Conservation (phyloP, 2,329 filamentous ascomycete species). For the Davidsoniella eucalypti region DNA sequence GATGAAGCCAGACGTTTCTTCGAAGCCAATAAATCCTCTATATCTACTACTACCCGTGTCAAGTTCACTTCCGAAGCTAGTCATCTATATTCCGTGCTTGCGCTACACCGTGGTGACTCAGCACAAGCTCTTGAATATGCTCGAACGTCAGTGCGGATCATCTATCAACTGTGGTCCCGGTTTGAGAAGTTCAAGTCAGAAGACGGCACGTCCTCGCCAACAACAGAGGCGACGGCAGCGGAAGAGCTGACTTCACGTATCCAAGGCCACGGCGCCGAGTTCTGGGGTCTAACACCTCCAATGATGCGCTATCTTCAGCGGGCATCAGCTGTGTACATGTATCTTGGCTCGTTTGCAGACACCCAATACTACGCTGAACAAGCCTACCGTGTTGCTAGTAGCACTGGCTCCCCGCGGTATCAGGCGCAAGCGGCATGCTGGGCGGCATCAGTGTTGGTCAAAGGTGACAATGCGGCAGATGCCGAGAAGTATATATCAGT, state of each 20-base stretch:
- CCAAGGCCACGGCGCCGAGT: conserved; percentile 34
- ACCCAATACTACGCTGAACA: conserved; percentile 79
- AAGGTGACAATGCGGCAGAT: conserved; percentile 26
- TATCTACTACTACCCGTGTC: conserved; percentile 38
- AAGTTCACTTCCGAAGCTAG: conserved; percentile 12
- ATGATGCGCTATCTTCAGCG: conserved; percentile 57
- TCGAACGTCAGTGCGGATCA: conserved; percentile 37
- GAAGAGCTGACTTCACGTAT: conserved; percentile 12
- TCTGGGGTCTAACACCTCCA: conserved; percentile 64
- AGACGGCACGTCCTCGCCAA: conserved; percentile 14
- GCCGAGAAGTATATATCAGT: conserved; percentile 9
- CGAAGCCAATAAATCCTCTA: conserved; percentile 10
- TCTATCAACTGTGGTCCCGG: conserved; percentile 39
- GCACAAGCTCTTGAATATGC: conserved; percentile 41
- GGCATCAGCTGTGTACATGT: conserved; percentile 61
- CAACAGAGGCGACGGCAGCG: conserved; percentile 16
- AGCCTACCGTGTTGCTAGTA: conserved; percentile 58
- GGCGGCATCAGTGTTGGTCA: conserved; percentile 37
- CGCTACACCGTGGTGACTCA: conserved; percentile 43
- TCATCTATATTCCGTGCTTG: conserved; percentile 47
- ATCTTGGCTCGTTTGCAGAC: conserved; percentile 76
- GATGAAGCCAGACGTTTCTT: conserved; percentile 10
- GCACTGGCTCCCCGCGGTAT: conserved; percentile 45
- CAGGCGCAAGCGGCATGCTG: conserved; percentile 37
- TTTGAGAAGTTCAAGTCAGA: conserved; percentile 25